A percentile compares a stretch with the other conserved stretches of the same genome.
Conservation (phyloP, 371 early-diverging fungal genomes). For the Syncephalastrum sp. region DNA sequence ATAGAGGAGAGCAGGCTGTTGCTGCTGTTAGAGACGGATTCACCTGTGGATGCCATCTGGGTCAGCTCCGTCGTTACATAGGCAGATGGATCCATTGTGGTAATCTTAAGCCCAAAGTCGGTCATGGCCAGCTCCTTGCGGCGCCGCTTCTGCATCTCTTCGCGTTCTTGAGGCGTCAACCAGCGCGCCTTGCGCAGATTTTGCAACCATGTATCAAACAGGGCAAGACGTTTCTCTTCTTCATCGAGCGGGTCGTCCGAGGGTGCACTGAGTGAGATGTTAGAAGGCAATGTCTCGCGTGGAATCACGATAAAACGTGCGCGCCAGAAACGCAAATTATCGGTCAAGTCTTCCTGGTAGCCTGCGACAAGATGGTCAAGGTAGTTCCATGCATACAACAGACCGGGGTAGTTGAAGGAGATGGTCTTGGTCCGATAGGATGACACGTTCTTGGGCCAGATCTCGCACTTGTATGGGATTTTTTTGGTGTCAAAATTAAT, state of each 20-base stretch:
- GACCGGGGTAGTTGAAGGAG: slow-evolving; percentile 73
- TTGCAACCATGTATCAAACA: slow-evolving; percentile 85
- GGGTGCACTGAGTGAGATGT: slow-evolving; percentile 9
- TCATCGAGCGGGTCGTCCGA: slow-evolving; percentile 71
- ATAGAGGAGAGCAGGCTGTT: slow-evolving; percentile 31
- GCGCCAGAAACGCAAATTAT: slow-evolving; percentile 82
- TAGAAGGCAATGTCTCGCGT: slow-evolving; percentile 60
- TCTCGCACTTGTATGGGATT: slow-evolving; percentile 73
- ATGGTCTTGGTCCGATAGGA: slow-evolving; percentile 59
- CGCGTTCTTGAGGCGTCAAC: slow-evolving; percentile 46
- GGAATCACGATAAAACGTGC: slow-evolving; percentile 92
- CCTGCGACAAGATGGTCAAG: slow-evolving; percentile 87
- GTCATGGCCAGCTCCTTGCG: slow-evolving; percentile 37
- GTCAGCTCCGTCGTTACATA: slow-evolving; percentile 31
- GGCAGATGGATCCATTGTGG: slow-evolving; percentile 50
- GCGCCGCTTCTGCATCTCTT: slow-evolving; percentile 41
- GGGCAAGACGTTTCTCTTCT: slow-evolving; percentile 86
- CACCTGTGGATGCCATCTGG: slow-evolving; percentile 7
- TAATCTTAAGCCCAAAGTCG: slow-evolving; percentile 42
- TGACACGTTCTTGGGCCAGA: slow-evolving; percentile 82
- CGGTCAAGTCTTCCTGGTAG: slow-evolving; percentile 80
- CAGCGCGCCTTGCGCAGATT: slow-evolving; percentile 65
- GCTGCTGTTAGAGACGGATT: slow-evolving; percentile 4
- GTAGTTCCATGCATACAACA: slow-evolving; percentile 92
- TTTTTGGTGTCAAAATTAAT: slow-evolving; percentile 58